phyloP scores from a whole-genome alignment of 495 filamentous ascomycete species.

The Oidiodendron maius region DNA sequence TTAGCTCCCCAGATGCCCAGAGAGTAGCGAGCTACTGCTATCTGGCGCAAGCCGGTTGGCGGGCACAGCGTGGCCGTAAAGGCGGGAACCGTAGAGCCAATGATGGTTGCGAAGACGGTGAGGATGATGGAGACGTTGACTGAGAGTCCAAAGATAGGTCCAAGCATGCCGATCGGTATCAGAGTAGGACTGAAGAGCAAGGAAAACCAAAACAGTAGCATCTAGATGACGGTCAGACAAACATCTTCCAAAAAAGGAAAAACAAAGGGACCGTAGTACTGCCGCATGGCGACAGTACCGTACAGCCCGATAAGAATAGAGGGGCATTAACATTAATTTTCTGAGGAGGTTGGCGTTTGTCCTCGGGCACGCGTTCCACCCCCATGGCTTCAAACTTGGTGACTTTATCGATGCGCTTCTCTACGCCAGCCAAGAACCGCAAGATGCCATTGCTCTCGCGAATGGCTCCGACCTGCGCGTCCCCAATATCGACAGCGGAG shows the following conservation, averaged over 20 bases:
- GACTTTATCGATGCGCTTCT: too few relatives aligned
- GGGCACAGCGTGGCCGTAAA: neutral
- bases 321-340: neutral
- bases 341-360: neutral
- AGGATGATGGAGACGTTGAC: neutral
- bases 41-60: neutral
- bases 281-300: too few relatives aligned
- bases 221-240: too few relatives aligned
- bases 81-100: neutral
- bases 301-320: neutral
- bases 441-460: too few relatives aligned
- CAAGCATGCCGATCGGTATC: neutral
- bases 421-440: too few relatives aligned
- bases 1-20: neutral
- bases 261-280: too few relatives aligned
- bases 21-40: neutral
- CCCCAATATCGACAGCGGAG: too few relatives aligned
- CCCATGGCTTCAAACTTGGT: slow-evolving; percentile 1
- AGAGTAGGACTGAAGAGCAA: neutral
- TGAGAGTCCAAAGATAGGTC: neutral
- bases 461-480: too few relatives aligned
- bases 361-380: neutral
- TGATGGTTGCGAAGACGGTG: neutral
- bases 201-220: neutral
- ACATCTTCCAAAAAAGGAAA: too few relatives aligned